Conservation (phyloP, 108 stramenopile genomes). For the Parietichytrium sp. region DNA sequence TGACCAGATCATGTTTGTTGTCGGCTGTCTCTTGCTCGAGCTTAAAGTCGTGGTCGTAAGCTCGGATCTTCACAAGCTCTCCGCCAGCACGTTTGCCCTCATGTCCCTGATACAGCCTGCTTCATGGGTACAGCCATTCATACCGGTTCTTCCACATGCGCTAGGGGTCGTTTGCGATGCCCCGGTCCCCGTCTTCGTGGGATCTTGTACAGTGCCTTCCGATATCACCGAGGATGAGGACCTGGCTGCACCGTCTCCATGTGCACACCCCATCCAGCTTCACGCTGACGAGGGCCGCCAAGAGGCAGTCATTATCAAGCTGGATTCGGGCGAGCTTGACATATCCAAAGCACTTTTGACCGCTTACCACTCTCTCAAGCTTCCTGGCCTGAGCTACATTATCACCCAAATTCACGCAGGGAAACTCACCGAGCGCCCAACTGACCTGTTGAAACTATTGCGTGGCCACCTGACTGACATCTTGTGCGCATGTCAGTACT, state of each 20-base stretch:
- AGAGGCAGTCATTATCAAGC: background rate
- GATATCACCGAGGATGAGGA: background rate
- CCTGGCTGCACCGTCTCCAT: no score
- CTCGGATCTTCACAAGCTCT: background rate
- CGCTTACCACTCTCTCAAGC: conserved; percentile 16
- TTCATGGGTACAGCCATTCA: conserved; percentile 24
- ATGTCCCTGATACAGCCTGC: background rate
- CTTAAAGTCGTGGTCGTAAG: conserved; percentile 14
- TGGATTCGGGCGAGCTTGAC: conserved; percentile 9
- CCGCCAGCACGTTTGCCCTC: background rate
- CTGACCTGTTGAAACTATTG: background rate
- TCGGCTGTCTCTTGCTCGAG: conserved; percentile 1
- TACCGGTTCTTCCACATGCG: background rate
- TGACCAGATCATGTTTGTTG: background rate
- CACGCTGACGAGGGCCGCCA: conserved; percentile 10
- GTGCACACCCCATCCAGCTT: no score
- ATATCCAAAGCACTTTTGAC: background rate
- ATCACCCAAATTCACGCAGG: no score
- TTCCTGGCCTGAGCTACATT: background rate
- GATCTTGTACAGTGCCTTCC: background rate
- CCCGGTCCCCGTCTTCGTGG: background rate
- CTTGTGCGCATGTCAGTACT: background rate
- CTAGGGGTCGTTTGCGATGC: background rate
- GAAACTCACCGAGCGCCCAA: background rate
- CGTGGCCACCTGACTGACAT: background rate